Evolutionary conservation across 805 yeast genomes (phyloP).

Genomic region (Zygosaccharomyces siamensis): DNA sequence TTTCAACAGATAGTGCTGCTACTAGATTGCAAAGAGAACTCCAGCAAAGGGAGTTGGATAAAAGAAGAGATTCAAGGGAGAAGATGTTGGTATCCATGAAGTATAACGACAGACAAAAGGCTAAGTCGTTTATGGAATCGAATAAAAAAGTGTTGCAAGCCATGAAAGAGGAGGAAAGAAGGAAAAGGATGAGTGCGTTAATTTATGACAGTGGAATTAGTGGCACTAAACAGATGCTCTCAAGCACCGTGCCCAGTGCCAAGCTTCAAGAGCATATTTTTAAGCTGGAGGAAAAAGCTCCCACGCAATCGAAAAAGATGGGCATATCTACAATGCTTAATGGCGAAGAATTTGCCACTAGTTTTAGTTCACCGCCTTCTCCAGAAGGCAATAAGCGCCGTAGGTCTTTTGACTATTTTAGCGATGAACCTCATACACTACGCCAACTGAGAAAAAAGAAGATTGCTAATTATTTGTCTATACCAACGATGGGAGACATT

Average conservation of each 20-base stretch:
- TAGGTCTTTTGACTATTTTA: conserved; percentile 3
- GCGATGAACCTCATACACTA: conserved; percentile 11
- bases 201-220: conserved; percentile 10
- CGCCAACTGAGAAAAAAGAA: conserved; percentile 14
- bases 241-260: neutral
- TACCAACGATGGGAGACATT: neutral
- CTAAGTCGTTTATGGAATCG: conserved; percentile 33
- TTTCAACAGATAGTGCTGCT: conserved; percentile 3
- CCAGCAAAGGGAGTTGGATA: conserved; percentile 31
- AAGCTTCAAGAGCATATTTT: conserved; percentile 6
- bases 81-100: conserved; percentile 35
- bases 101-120: conserved; percentile 33
- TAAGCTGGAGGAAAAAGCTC: conserved; percentile 9
- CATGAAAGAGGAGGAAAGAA: conserved; percentile 33
- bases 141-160: conserved; percentile 32
- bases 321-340: conserved; percentile 28
- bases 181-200: conserved; percentile 28
- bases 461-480: conserved; percentile 4
- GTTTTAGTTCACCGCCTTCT: conserved; percentile 2
- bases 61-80: conserved; percentile 31
- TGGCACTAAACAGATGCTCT: neutral
- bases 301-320: conserved; percentile 16
- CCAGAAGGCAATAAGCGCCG: conserved; percentile 2
- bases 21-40: conserved; percentile 5
- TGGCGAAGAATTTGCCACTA: conserved; percentile 21